Evolutionary conservation across 352 stramenopile species (phyloP).

Genomic region (Globisporangium heterothallicum): DNA sequence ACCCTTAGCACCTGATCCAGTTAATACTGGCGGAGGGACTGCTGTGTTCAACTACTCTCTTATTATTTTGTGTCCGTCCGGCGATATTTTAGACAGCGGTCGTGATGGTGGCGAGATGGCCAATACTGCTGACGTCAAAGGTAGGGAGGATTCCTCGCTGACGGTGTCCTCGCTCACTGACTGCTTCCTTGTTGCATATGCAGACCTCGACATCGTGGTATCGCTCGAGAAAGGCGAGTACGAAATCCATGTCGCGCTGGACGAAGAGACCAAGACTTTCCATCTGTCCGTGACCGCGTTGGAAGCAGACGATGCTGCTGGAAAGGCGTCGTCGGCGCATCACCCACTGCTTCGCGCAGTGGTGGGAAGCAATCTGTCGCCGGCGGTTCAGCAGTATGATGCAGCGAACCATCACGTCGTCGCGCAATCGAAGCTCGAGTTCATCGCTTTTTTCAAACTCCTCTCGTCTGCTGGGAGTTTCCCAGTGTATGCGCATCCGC

Average conservation of each 20-base stretch:
- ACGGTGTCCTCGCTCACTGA: neutral
- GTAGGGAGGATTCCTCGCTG: no score
- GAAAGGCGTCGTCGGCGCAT: neutral
- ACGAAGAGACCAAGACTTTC: neutral
- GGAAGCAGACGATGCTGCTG: neutral
- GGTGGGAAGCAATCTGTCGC: constrained; percentile 3
- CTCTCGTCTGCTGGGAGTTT: constrained; percentile 11
- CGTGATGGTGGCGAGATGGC: no score
- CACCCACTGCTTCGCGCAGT: constrained; percentile 13
- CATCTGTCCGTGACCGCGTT: neutral
- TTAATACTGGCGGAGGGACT: constrained; percentile 60
- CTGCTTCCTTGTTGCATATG: neutral
- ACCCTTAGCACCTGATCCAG: constrained; percentile 64
- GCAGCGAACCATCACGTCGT: constrained; percentile 3
- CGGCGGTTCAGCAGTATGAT: constrained; percentile 4
- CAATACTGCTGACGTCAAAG: neutral
- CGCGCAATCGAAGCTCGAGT: constrained; percentile 13
- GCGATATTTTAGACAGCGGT: neutral
- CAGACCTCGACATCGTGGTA: constrained; percentile 17
- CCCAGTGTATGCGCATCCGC: constrained; percentile 4
- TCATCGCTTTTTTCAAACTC: constrained; percentile 22
- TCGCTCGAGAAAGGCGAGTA: constrained; percentile 16
- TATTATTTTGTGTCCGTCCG: constrained; percentile 20
- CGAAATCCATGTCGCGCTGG: constrained; percentile 14
- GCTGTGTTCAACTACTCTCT: constrained; percentile 26